These are phyloP conservation scores for Physcomitrium patens DNA, from an alignment of 225 moss, liverwort and hornwort species.

Conservation along the genomic window DNA sequence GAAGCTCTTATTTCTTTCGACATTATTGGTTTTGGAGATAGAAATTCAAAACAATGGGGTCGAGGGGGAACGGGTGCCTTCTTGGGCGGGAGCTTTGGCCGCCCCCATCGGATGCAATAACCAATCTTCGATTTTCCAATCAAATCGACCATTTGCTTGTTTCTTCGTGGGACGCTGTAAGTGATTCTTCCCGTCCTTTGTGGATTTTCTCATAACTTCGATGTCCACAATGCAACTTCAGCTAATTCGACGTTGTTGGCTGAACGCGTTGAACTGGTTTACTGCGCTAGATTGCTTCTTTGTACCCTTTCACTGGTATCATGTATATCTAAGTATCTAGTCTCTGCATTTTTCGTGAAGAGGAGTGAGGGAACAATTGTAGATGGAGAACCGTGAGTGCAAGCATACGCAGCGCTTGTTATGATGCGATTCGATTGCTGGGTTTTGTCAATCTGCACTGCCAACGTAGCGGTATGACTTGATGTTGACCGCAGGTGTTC, in stretches of 20 bases:
- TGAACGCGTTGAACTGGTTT: too few species aligned
- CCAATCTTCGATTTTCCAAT: constrained; percentile 77
- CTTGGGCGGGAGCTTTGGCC: constrained; percentile 72
- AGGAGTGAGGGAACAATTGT: too few species aligned
- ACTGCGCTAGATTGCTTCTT: too few species aligned
- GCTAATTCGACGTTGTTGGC: too few species aligned
- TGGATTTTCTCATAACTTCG: not conserved
- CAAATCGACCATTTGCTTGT: constrained; percentile 84
- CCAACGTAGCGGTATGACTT: not conserved
- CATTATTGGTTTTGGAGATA: too few species aligned
- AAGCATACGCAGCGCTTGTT: too few species aligned
- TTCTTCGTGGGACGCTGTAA: constrained; percentile 89
- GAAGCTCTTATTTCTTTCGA: too few species aligned
- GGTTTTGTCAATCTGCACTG: not conserved
- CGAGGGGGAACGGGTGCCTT: constrained; percentile 18
- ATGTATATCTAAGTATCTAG: too few species aligned
- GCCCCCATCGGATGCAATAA: constrained; percentile 81
- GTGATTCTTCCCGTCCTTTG: constrained; percentile 28
- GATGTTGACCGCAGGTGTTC: not conserved
- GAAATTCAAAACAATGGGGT: constrained; percentile 21
- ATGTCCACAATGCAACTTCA: too few species aligned
- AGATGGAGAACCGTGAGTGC: too few species aligned
- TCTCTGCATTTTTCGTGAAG: too few species aligned
- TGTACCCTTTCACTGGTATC: too few species aligned
- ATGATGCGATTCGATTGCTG: not conserved